phyloP scores from a whole-genome alignment of 2,329 filamentous ascomycete genomes.

The Colletotrichum eleusines region DNA sequence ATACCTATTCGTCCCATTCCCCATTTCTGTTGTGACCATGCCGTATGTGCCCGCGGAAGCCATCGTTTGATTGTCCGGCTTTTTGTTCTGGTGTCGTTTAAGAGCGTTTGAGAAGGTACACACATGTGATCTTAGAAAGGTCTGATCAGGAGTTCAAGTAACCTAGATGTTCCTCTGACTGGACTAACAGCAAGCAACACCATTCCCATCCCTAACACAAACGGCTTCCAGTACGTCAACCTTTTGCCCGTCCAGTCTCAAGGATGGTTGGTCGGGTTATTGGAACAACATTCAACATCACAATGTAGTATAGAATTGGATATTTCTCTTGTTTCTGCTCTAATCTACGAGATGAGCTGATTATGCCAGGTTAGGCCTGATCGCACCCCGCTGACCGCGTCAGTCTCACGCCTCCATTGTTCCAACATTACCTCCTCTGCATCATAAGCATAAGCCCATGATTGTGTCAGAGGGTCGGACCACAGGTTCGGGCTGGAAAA shows the following conservation, averaged over 20 bases:
- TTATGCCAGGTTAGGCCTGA: not conserved
- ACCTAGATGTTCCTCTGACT: not conserved
- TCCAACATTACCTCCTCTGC: constrained; percentile 53
- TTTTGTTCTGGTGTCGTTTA: not conserved
- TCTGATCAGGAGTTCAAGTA: not conserved
- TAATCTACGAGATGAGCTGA: not conserved
- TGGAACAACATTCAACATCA: too few species aligned
- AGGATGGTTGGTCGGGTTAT: rapidly evolving
- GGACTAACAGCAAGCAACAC: not conserved
- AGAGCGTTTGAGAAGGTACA: too few species aligned
- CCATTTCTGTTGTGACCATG: not conserved
- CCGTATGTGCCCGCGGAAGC: not conserved
- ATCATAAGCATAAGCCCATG: constrained; percentile 64
- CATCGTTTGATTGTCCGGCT: not conserved
- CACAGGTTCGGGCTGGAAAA: constrained; percentile 60
- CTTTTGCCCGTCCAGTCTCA: not conserved
- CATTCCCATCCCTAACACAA: not conserved
- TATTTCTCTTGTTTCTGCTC: not conserved
- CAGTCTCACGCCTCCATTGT: constrained; percentile 44
- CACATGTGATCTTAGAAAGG: too few species aligned
- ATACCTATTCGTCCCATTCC: not conserved
- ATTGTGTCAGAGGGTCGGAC: constrained; percentile 59
- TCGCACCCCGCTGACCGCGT: not conserved
- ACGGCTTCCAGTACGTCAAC: not conserved
- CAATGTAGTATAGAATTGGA: not conserved